Percentiles rank a stretch among this genome's conserved stretches.
These are phyloP conservation scores for Saccharum spontaneum DNA, from an alignment of 176 grass and related monocot species.

Conservation along the genomic window DNA sequence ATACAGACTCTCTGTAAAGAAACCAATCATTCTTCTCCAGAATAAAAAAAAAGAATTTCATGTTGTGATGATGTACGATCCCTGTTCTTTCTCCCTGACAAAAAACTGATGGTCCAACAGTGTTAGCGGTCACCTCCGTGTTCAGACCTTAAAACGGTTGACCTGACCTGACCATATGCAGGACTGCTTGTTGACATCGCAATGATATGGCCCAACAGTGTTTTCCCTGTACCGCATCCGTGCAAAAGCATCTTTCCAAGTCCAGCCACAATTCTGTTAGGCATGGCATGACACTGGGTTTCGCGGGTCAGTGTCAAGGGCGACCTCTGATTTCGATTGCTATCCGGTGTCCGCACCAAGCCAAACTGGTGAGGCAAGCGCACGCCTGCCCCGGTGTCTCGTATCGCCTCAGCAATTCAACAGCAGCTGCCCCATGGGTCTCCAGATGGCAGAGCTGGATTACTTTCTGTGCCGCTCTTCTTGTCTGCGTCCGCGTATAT, in stretches of 20 bases:
- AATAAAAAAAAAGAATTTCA: not conserved
- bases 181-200: not conserved
- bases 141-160: not conserved
- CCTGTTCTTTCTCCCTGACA: not conserved
- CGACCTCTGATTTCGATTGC: not conserved
- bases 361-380: conserved; percentile 22
- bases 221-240: not conserved
- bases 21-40: not conserved
- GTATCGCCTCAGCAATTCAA: conserved; percentile 15
- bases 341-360: not conserved
- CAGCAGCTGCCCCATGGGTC: not conserved
- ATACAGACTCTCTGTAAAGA: not conserved
- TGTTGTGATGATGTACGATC: not conserved
- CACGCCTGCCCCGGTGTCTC: not conserved
- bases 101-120: not conserved
- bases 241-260: not conserved
- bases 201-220: not conserved
- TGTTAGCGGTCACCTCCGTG: not conserved
- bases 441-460: conserved; percentile 6
- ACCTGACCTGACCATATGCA: too few relatives aligned
- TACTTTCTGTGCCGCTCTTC: not conserved
- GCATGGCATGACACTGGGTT: not conserved
- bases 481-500: not conserved
- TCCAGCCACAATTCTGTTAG: too few relatives aligned
- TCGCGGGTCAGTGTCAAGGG: not conserved